phyloP scores from a whole-genome alignment of 1,139 yeast genomes.

The Suzukiozyma palmioleophila region DNA sequence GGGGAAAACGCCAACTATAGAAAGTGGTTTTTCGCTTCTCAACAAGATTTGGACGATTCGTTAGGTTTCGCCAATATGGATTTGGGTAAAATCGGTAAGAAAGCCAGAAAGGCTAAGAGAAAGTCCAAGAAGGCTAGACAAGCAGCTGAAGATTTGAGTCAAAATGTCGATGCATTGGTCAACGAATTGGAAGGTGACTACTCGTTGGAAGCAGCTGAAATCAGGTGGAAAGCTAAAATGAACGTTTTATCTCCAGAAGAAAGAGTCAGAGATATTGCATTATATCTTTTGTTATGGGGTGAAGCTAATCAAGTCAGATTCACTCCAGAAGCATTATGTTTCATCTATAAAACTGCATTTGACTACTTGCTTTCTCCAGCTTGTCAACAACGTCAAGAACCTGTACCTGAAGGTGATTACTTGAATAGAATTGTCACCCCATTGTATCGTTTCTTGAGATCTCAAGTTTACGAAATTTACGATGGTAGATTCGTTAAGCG shows the following conservation, averaged over 20 bases:
- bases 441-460: conserved; percentile 80
- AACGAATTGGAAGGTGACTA: conserved; percentile 87
- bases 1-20: conserved; percentile 42
- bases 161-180: conserved; percentile 51
- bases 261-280: conserved; percentile 85
- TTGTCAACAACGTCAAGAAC: conserved; percentile 86
- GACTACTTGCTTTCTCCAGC: conserved; percentile 86
- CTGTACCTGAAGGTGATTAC: conserved; percentile 95
- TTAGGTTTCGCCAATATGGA: conserved; percentile 57
- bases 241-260: conserved; percentile 52
- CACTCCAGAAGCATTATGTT: conserved; percentile 89
- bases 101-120: conserved; percentile 50
- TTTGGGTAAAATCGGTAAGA: conserved; percentile 62
- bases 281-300: conserved; percentile 93
- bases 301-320: conserved; percentile 97
- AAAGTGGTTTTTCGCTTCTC: conserved; percentile 44
- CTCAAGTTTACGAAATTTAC: conserved; percentile 90
- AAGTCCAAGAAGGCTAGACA: conserved; percentile 61
- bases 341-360: conserved; percentile 86
- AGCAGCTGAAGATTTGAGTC: conserved; percentile 48
- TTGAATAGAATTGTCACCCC: conserved; percentile 92
- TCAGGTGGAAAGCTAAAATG: conserved; percentile 50
- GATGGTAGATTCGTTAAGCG: conserved; percentile 97
- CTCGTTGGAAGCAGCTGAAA: conserved; percentile 50
- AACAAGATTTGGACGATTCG: conserved; percentile 37